phyloP scores from a whole-genome alignment of 306 rosid genomes.

The Cucumis melo region DNA sequence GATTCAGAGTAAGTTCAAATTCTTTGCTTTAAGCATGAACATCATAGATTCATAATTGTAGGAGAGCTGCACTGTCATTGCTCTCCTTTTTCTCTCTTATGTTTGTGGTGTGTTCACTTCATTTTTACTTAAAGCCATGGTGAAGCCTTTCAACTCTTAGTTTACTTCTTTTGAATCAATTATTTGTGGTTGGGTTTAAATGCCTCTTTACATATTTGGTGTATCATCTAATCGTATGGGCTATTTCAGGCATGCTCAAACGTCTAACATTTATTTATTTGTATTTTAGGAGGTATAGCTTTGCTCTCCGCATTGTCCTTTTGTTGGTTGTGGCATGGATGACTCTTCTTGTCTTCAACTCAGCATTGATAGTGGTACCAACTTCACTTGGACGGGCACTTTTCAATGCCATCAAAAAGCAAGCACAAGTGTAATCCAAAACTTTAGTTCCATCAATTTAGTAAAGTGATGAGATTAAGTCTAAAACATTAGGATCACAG shows the following conservation, averaged over 20 bases:
- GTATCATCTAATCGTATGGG: background rate
- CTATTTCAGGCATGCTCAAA: background rate
- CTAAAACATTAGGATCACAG: background rate
- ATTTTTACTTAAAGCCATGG: background rate
- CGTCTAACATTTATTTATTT: background rate
- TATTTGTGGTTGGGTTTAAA: background rate
- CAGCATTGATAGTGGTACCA: slow-evolving; percentile 87
- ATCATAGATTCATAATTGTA: background rate
- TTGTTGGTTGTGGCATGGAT: slow-evolving; percentile 94
- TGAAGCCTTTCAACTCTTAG: background rate
- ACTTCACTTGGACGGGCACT: slow-evolving; percentile 75
- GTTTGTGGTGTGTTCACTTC: background rate
- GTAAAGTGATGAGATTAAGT: background rate
- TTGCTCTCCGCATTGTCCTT: slow-evolving; percentile 82
- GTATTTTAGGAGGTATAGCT: slow-evolving; percentile 54
- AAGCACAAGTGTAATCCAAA: background rate
- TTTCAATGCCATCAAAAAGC: slow-evolving; percentile 41
- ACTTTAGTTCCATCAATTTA: background rate
- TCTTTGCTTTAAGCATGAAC: background rate
- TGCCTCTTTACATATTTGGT: background rate
- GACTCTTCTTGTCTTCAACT: slow-evolving; percentile 89
- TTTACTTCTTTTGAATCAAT: background rate
- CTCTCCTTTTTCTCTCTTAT: background rate
- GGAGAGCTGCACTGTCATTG: background rate
- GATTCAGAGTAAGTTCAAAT: slow-evolving; percentile 78